Conservation (phyloP, 192 early-diverging fungal species). For the Coemansia sp. region DNA sequence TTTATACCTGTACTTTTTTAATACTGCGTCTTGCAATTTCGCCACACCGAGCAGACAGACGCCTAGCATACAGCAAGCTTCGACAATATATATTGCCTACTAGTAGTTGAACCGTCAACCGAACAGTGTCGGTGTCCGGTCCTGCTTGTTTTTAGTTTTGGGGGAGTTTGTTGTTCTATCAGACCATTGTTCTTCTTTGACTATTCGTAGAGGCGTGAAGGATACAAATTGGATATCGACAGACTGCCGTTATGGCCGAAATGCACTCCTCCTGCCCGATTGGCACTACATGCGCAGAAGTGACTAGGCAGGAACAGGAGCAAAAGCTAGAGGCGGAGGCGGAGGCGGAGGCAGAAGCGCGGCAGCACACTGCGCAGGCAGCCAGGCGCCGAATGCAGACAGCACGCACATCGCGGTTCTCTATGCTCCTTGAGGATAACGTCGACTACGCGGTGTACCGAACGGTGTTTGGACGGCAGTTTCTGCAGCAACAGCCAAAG, state of each 20-base stretch:
- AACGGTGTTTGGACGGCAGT: slow-evolving; percentile 22
- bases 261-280: neutral
- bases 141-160: no score
- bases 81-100: neutral
- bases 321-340: neutral
- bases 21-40: neutral
- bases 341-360: neutral
- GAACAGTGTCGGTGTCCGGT: no score
- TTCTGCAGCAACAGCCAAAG: slow-evolving; percentile 42
- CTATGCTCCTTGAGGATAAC: slow-evolving; percentile 39
- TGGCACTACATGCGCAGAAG: no score
- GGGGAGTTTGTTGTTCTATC: neutral
- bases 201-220: neutral
- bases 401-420: slow-evolving; percentile 44
- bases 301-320: no score
- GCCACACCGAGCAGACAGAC: neutral
- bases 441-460: slow-evolving; percentile 51
- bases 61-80: neutral
- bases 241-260: neutral
- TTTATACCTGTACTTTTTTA: slow-evolving; percentile 7
- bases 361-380: neutral
- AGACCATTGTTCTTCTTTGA: neutral
- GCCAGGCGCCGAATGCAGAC: neutral
- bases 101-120: no score
- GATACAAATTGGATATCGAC: neutral